phyloP scores from a whole-genome alignment of 371 early-diverging fungal species.

The Batkoa obscura region DNA sequence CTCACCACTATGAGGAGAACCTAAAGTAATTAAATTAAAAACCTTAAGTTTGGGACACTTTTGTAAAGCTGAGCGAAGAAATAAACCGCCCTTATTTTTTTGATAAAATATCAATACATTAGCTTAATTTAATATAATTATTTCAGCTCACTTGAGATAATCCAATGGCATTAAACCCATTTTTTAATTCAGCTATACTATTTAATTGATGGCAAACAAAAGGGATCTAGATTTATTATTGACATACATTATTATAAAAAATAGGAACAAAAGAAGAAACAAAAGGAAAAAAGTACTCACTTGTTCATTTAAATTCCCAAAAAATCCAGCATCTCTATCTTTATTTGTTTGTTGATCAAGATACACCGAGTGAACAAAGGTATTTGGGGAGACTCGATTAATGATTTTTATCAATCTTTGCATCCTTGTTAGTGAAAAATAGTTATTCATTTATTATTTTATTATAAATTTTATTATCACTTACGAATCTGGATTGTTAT shows the following conservation, averaged over 20 bases:
- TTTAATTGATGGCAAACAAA: slow-evolving; percentile 35
- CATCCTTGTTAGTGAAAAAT: slow-evolving; percentile 21
- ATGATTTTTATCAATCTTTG: slow-evolving; percentile 28
- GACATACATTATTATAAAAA: neutral
- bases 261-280: neutral
- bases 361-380: slow-evolving; percentile 55
- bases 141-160: slow-evolving; percentile 55
- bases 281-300: slow-evolving; percentile 11
- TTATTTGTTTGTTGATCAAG: slow-evolving; percentile 33
- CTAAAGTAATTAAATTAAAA: slow-evolving; percentile 68
- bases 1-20: slow-evolving; percentile 56
- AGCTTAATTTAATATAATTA: neutral
- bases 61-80: slow-evolving; percentile 54
- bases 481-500: slow-evolving; percentile 35
- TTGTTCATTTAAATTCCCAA: slow-evolving; percentile 58
- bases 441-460: slow-evolving; percentile 9
- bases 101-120: too few species aligned
- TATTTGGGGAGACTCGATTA: slow-evolving; percentile 29
- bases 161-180: slow-evolving; percentile 82
- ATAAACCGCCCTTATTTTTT: slow-evolving; percentile 29
- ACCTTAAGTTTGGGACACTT: slow-evolving; percentile 55
- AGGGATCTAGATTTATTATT: slow-evolving; percentile 18
- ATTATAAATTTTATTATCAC: neutral
- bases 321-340: slow-evolving; percentile 64
- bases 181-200: slow-evolving; percentile 25